Conservation (phyloP, 2,329 filamentous ascomycete species). For the Fusarium protoensiforme region DNA sequence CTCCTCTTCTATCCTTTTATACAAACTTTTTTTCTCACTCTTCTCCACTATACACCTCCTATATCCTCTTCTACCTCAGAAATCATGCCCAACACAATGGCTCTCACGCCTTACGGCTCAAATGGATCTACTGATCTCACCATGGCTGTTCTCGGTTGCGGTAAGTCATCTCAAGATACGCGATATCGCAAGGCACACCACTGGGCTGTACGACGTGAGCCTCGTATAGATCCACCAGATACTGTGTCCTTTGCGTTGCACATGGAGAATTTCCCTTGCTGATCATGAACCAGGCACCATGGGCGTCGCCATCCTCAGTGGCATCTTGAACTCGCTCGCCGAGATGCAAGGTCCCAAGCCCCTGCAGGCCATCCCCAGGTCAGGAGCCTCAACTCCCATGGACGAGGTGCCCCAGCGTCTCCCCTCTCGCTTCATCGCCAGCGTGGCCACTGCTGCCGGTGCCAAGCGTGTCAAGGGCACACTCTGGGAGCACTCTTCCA, state of each 20-base stretch:
- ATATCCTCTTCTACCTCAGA: not conserved
- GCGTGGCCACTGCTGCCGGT: slow-evolving; percentile 76
- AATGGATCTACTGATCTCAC: slow-evolving; percentile 65
- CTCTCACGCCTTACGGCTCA: slow-evolving; percentile 50
- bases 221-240: slow-evolving; percentile 3
- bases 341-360: slow-evolving; percentile 60
- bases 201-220: not conserved
- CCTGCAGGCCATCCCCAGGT: slow-evolving; percentile 52
- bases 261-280: slow-evolving; percentile 9
- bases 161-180: slow-evolving; percentile 59
- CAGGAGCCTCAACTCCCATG: slow-evolving; percentile 56
- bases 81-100: slow-evolving; percentile 43
- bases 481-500: slow-evolving; percentile 70
- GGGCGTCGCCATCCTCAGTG: slow-evolving; percentile 85
- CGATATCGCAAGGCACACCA: not conserved
- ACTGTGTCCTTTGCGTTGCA: not conserved
- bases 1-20: slow-evolving; percentile 1
- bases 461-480: slow-evolving; percentile 75
- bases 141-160: slow-evolving; percentile 84
- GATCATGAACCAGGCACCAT: slow-evolving; percentile 72
- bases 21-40: not conserved
- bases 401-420: slow-evolving; percentile 66
- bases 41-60: slow-evolving; percentile 11
- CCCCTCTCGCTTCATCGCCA: slow-evolving; percentile 83
- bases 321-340: slow-evolving; percentile 78